Evolutionary conservation across 73 alveolate species (phyloP), one percentile per base, ranked within the genome.

Genomic region (Effrenium voratum): DNA sequence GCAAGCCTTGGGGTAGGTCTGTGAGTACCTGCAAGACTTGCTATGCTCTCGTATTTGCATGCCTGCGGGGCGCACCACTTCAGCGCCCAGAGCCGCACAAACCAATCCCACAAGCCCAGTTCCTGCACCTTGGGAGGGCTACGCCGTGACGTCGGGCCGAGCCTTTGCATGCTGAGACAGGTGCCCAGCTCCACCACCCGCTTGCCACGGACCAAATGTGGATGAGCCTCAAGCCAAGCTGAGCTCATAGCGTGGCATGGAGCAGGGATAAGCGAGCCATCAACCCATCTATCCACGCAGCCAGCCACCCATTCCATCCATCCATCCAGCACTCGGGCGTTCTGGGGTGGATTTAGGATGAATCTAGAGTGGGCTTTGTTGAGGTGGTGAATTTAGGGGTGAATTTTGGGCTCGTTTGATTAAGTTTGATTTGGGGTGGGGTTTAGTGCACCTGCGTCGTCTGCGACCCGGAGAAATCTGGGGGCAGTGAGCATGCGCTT

Each of bases 131-230:
- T 30, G 36, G 60, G 22, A 30, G 40, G 44, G 41, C 80, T 19
- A 34, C 10, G 34, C 40, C 16, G 15, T 68, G 13, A 19, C 16
- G 41, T 68, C 3, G 34, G 34, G 80, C 72, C 3, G 88, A 40
- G 30, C 45, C 24, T 3, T 0, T 2, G 38, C 5, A 0, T 28
- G 6, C 8, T 41, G 13, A 76, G 44, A 38, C 40, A 12, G 24
- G 55, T 86, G 24, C 96, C 96, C 68, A 90, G 96, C 73, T 90
- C 96, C 47, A 90, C 96, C 49, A 90, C 96, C 15, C 96, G 96
- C 55, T 90, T 90, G 96, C 96, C 96, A 16, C 96, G 72, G 41
- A 90, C 96, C 75, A 90, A 52, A 38, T 90, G 76, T 28, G 96
- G 96, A 2, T 90, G 55, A 41, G 73, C 96, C 96, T 90, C 32